Evolutionary conservation across 164 flowering plant species (phyloP), one percentile per base, ranked within the genome.

Genomic region (Amborella trichopoda): DNA sequence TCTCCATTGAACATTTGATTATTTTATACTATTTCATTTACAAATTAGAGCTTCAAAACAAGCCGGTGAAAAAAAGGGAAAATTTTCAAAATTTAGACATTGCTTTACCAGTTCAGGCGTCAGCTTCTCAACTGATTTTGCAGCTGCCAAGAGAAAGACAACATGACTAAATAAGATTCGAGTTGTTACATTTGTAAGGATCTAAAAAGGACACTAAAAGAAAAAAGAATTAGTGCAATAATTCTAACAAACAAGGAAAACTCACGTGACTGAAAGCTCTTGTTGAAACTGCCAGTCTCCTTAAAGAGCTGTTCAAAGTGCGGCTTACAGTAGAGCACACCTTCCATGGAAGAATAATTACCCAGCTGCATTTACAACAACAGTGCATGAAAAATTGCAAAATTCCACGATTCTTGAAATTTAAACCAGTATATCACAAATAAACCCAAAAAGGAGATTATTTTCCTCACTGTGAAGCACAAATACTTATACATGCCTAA

Each of bases 221-320:
- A 19, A 9, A 26, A 6, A 46, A 48, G 6, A 38, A 25, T 11
- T n/a, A n/a, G n/a, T n/a, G n/a, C n/a, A n/a, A n/a, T n/a, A n/a
- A 40, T 37, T 17, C 16, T 37, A 39, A 13, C 19, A 3, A 28
- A 48, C 19, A 16, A 23, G 52, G 32, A 62, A 45, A 50, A 39
- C 77, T 58, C 73, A 87, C 96, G 94, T 45, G 95, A 86, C 60
- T 77, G 82, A 28, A 90, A 86, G 49, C 78, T 86, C 74, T 83
- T 86, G 74, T 56, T 81, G 80, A 83, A 90, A 46, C 48, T 90
- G 26, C 98, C 98, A 0, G 89, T 43, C 70, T 90, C 95, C 76
- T 82, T 90, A 70, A 86, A 86, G 50, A 86, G 91, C 71, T 83
- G 96, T 63, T 86, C 94, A 64, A 76, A 90, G 59, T 90, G 98